Evolutionary conservation across 1,284 basidiomycete species (phyloP).

Genomic region (Flammula alnicola): DNA sequence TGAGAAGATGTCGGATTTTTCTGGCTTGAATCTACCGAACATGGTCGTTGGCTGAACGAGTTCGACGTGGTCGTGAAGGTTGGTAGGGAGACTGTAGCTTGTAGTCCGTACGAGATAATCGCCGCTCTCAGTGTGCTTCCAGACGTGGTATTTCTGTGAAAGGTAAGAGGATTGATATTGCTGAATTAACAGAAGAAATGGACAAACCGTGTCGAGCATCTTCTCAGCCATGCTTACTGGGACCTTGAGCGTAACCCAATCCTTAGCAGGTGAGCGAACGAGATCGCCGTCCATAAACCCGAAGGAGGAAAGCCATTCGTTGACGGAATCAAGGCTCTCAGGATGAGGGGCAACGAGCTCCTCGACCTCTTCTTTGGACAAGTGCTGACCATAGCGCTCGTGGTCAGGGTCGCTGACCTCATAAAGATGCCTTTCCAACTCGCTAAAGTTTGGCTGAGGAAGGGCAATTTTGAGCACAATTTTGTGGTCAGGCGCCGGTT

Average conservation of each 20-base stretch:
- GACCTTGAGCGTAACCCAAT: conserved; percentile 69
- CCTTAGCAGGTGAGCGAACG: conserved; percentile 61
- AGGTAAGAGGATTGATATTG: neutral
- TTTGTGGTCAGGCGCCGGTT: conserved; percentile 50
- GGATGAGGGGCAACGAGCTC: conserved; percentile 60
- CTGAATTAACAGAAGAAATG: neutral
- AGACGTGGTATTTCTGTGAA: conserved; percentile 63
- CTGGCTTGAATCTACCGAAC: conserved; percentile 57
- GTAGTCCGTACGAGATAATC: conserved; percentile 68
- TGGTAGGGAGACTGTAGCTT: conserved; percentile 67
- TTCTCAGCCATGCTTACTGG: conserved; percentile 65
- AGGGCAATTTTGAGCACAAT: conserved; percentile 68
- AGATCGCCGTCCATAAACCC: conserved; percentile 54
- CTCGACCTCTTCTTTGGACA: conserved; percentile 68
- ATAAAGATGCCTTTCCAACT: conserved; percentile 63
- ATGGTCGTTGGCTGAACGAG: conserved; percentile 77
- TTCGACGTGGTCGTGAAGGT: conserved; percentile 67
- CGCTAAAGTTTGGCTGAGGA: conserved; percentile 63
- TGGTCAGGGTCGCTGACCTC: conserved; percentile 70
- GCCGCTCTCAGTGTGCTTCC: conserved; percentile 57
- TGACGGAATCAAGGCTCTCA: conserved; percentile 56
- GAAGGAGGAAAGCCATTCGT: conserved; percentile 63
- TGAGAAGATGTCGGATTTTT: conserved; percentile 47
- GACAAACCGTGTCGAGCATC: conserved; percentile 68
- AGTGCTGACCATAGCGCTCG: conserved; percentile 66